These are phyloP conservation scores for Backusella psychrophila DNA, from an alignment of 192 early-diverging fungal species.

Conservation along the genomic window DNA sequence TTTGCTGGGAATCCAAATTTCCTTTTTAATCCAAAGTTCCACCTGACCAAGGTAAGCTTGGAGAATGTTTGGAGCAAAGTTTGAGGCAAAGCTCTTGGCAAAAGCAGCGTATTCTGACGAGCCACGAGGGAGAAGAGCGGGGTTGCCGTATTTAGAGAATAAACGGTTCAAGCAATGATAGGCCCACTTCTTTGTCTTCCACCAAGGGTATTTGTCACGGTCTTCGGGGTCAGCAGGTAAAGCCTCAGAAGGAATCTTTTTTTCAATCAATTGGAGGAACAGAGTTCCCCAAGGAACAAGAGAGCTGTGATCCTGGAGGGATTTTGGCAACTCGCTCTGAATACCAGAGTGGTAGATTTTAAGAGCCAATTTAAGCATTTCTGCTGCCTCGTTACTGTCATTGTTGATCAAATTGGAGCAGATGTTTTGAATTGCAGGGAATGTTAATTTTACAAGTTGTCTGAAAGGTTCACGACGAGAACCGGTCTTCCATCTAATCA, in stretches of 20 bases:
- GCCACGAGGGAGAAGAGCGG: constrained; percentile 54
- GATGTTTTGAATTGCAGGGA: constrained; percentile 78
- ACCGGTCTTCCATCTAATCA: constrained; percentile 58
- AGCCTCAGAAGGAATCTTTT: constrained; percentile 53
- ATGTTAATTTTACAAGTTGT: constrained; percentile 70
- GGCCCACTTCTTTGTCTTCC: constrained; percentile 97
- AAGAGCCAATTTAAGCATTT: constrained; percentile 81
- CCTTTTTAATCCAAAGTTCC: constrained; percentile 68
- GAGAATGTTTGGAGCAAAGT: constrained; percentile 91
- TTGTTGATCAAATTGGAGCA: constrained; percentile 59
- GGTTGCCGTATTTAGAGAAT: constrained; percentile 74
- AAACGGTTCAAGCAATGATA: constrained; percentile 84
- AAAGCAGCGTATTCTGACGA: constrained; percentile 58
- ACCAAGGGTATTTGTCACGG: constrained; percentile 79
- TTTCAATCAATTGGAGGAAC: constrained; percentile 78
- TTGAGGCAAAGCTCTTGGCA: constrained; percentile 78
- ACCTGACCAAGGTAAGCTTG: constrained; percentile 83
- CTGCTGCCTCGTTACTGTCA: constrained; percentile 72
- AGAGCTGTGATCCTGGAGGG: constrained; percentile 62
- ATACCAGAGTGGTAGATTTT: constrained; percentile 80
- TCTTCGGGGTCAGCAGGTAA: constrained; percentile 66
- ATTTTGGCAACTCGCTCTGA: constrained; percentile 58
- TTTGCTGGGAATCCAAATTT: constrained; percentile 71
- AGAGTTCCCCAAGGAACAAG: constrained; percentile 89
- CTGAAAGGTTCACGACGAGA: constrained; percentile 66